Base-by-base conservation (phyloP, 2,329 filamentous ascomycete species). In the Biscogniauxia marginata region DNA sequence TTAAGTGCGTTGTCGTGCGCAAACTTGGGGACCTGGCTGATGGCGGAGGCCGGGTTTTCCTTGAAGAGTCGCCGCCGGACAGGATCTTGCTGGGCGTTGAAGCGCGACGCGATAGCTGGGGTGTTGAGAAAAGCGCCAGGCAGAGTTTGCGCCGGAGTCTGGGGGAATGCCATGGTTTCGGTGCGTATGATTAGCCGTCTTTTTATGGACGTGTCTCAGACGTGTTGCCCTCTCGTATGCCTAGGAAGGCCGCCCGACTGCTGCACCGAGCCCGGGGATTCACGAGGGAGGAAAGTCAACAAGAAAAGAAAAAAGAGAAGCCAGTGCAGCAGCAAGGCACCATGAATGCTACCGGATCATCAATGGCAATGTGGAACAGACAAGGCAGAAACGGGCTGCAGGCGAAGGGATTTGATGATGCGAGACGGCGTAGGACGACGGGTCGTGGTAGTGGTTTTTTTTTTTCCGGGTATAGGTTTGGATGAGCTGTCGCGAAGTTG, bases 101-200 rank as follows among this genome's bases (percentile, higher is more conserved):
- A 79, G 63, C 79, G 77, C 51, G 79, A 79, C 53, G 76, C 72
- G 34, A 82, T 78, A 55, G 87, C 89, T 49, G 90, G 90, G 20
- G 90, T 93, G 66, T 88, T 84, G 68, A 91, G 75, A 70, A 87
- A 93, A 67, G 87, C 86, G 76, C 90, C 90, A 46, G 90, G 90
- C 49, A 91, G 79, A 59, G 84, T 84, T 66, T 89, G 85, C 75
- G 87, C 81, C 43, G 90, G 90, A 55, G 90, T 76, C 63, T 76
- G 75, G 21, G 78, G 74, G 62, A 83, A 82, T 51, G 83, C 77
- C 84, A 86, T 86, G 58, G 56, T 65, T 54, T 48, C 53, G 56
- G 50, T 59, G 49, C 24, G 9, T 44, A 54, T 54, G 56, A 52
- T 56, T 54, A 39, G 13, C 13, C 30, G 30, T 39, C 30, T 39